Percentiles rank a stretch among this genome's conserved stretches.
Conservation (phyloP, 2,329 filamentous ascomycete species). For the Aspergillus ustus region DNA sequence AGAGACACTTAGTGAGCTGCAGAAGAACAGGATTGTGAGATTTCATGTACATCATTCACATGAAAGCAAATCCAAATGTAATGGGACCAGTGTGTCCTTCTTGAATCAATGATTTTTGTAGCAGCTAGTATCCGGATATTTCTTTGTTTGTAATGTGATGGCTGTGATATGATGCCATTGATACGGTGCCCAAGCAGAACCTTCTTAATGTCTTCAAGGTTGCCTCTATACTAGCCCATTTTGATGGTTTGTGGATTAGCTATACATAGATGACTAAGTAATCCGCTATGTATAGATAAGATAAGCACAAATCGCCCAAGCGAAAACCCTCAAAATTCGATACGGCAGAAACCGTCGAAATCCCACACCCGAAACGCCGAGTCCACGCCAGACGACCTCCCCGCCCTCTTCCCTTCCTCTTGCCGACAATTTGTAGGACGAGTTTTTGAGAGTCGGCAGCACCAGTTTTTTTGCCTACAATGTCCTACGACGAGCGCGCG, state of each 20-base stretch:
- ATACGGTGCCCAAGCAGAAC: background rate
- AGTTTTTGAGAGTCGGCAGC: slow-evolving; percentile 19
- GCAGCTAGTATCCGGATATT: background rate
- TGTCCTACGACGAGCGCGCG: slow-evolving; percentile 52
- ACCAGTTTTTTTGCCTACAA: slow-evolving; percentile 35
- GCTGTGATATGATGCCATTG: background rate
- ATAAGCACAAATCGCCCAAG: slow-evolving; percentile 51
- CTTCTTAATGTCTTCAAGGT: background rate
- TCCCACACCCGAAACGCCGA: slow-evolving; percentile 42
- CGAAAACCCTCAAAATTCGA: slow-evolving; percentile 54
- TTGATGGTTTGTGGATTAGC: background rate
- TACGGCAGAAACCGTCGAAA: slow-evolving; percentile 38
- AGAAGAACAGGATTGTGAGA: background rate
- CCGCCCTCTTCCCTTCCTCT: slow-evolving; percentile 26
- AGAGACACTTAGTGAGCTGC: too few species aligned
- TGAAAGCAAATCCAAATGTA: background rate
- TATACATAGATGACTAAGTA: slow-evolving; percentile 40
- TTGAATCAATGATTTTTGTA: background rate
- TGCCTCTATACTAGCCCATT: background rate
- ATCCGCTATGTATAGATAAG: slow-evolving; percentile 44
- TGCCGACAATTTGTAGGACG: slow-evolving; percentile 26
- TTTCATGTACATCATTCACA: background rate
- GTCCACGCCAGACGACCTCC: slow-evolving; percentile 30
- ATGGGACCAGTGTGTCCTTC: background rate
- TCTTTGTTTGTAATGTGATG: background rate